Base-by-base conservation (phyloP, 179 eudicot species). In the Beta macrorhiza region DNA sequence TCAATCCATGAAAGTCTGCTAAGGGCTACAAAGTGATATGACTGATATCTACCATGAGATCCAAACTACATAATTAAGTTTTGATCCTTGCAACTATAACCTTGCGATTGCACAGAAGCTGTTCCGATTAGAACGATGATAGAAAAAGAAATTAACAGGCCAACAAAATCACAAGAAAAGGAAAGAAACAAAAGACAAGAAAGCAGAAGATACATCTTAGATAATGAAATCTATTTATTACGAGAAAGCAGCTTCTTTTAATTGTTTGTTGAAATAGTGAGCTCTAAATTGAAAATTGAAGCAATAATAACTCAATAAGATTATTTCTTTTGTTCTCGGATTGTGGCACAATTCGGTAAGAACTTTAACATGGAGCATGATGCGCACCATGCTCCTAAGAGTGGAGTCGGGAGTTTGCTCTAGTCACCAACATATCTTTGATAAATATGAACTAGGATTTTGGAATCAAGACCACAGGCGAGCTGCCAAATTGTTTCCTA, bases 371-470 rank as follows among this genome's bases (percentile, higher is more conserved):
- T 1, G n/a, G 63, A 58, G 53, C 53, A 49, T 49, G 53, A 49
- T 49, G 53, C 10, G 53, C 53, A 2, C 42, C 42, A 37, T 37
- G 42, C 42, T 37, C 42, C 42, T 37, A 37, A 37, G 3, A 37
- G 61, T 73, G 70, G 70, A 19, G 71, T 45, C 44, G 63, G 10
- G 37, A 8, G 65, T 53, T 79, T 25, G 53, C 72, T 80, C 82
- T 47, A 65, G 74, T 32, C 80, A 67, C 37, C 44, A 59, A 51
- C 49, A 74, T 20, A 65, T 45, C 15, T 57, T n/a, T 59, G 7
- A 14, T 0, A 63, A 77, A 12, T 61, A 17, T 42, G 42, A 32
- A 67, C 52, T 49, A 32, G 72, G 82, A 49, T 53, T 64, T 49
- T 47, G 13, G 13, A 76, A 22, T 8, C 37, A 67, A 51, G 74